phyloP scores from a whole-genome alignment of 495 filamentous ascomycete species.

The Astrocystis sublimbata region DNA sequence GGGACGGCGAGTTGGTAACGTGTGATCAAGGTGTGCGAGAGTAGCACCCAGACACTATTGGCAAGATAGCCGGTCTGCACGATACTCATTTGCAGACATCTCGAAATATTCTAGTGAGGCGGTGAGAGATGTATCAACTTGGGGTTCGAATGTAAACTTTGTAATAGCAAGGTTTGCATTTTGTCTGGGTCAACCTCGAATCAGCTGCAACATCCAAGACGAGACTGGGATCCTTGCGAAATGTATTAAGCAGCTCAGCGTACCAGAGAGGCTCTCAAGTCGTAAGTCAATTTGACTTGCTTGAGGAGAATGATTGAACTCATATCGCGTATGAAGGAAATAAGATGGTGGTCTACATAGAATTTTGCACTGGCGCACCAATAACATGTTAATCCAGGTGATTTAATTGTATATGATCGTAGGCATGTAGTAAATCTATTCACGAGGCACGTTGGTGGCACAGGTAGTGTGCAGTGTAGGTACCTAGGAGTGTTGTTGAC shows the following conservation, averaged over 20 bases:
- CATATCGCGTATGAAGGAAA: neutral
- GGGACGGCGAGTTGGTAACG: neutral
- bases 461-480: too few species aligned
- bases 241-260: neutral
- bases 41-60: neutral
- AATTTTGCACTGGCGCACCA: neutral
- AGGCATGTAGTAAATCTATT: too few species aligned
- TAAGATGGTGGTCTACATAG: neutral
- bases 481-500: too few species aligned
- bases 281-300: neutral
- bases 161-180: neutral
- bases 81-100: neutral
- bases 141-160: conserved; percentile 1
- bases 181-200: neutral
- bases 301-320: neutral
- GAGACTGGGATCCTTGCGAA: neutral
- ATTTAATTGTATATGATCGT: too few species aligned
- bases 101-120: conserved; percentile 6
- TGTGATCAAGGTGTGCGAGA: neutral
- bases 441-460: too few species aligned
- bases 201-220: neutral
- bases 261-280: neutral
- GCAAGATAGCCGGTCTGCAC: neutral
- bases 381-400: neutral
- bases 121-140: neutral